phyloP scores from a whole-genome alignment of 148 eudicot genomes.

The Silene uniflora region DNA sequence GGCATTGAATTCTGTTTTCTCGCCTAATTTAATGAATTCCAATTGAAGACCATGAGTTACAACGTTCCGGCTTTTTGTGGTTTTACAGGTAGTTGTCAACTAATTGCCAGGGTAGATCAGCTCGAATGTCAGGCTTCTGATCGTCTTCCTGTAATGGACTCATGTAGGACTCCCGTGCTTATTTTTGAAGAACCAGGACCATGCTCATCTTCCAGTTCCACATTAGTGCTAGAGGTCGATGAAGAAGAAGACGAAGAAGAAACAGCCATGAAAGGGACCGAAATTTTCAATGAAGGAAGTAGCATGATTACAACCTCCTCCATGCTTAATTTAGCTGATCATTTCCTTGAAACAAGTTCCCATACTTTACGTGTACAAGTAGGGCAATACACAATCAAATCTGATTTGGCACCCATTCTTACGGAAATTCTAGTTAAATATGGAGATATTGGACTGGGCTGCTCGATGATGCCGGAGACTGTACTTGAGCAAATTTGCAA shows the following conservation, averaged over 20 bases:
- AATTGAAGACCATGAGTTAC: no score
- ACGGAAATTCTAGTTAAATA: conserved; percentile 4
- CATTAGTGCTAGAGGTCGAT: conserved; percentile 4
- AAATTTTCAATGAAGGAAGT: not conserved
- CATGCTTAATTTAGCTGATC: not conserved
- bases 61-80: no score
- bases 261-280: not conserved
- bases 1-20: no score
- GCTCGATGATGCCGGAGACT: conserved; percentile 9
- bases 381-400: conserved; percentile 13
- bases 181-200: conserved; percentile 9
- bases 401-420: conserved; percentile 20
- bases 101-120: not conserved
- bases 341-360: conserved; percentile 10
- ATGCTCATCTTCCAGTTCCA: conserved; percentile 2
- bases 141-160: not conserved
- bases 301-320: conserved; percentile 6
- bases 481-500: conserved; percentile 11
- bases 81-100: not conserved
- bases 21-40: no score
- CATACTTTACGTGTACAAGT: conserved; percentile 5
- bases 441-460: conserved; percentile 16
- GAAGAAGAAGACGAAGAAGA: not conserved
- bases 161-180: conserved; percentile 5
- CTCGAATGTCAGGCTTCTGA: conserved; percentile 1